Conservation (phyloP, 192 early-diverging fungal species). For the Entomortierella parvispora region DNA sequence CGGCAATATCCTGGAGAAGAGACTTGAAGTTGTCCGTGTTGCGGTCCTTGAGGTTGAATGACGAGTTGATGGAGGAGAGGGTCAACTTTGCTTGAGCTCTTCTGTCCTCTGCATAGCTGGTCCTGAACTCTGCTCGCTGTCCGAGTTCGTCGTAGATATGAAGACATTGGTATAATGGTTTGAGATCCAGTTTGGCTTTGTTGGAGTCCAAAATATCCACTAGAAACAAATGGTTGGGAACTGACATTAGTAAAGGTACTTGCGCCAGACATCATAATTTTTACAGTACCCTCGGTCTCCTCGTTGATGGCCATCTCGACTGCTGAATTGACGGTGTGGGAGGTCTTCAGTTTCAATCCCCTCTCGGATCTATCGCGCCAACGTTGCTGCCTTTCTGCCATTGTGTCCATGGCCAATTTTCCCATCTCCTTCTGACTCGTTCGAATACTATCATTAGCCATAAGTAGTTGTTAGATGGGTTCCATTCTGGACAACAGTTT, state of each 20-base stretch:
- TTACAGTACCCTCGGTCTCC: conserved; percentile 73
- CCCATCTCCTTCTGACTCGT: conserved; percentile 86
- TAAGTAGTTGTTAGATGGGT: background rate
- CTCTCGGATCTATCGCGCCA: conserved; percentile 58
- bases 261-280: background rate
- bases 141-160: conserved; percentile 97
- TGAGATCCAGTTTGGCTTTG: conserved; percentile 87
- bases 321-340: conserved; percentile 76
- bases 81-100: conserved; percentile 88
- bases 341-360: conserved; percentile 57
- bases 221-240: conserved; percentile 47
- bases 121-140: conserved; percentile 84
- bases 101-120: conserved; percentile 91
- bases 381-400: conserved; percentile 74
- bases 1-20: conserved; percentile 90
- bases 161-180: conserved; percentile 94
- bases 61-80: conserved; percentile 65
- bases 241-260: no score
- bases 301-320: conserved; percentile 88
- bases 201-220: conserved; percentile 74
- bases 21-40: conserved; percentile 73
- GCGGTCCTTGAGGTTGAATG: conserved; percentile 75
- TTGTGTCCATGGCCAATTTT: conserved; percentile 81
- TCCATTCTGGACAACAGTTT: no score
- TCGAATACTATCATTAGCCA: conserved; percentile 66